Base-by-base conservation (phyloP, 179 eudicot species). In the Vitellaria paradoxa region DNA sequence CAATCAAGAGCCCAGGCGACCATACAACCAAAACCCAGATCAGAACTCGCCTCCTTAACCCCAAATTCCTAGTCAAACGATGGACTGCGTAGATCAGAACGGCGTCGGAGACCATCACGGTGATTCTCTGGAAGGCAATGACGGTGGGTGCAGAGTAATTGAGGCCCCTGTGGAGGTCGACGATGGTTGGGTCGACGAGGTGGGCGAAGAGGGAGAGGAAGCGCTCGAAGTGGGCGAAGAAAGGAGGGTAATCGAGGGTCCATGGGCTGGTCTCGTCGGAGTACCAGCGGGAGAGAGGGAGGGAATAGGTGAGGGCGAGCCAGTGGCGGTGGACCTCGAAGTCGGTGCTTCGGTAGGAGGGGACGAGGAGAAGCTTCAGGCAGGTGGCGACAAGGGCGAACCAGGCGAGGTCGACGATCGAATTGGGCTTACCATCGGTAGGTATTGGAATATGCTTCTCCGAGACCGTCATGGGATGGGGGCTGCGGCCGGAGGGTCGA, bases 221-320 rank as follows among this genome's bases (percentile, higher is more conserved):
- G 73, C 77, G 87, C 76, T 94, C 98, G 72, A 90, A 92, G 72
- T 85, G 82, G 37, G 97, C 98, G 78, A 94, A 94, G 79, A 94
- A 90, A 17, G 98, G 97, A 1, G 98, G 98, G 86, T 94, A 94
- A 70, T 94, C 98, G 74, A 94, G 97, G 65, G 98, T 94, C 98
- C 98, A 94, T 8, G 84, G 88, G 70, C 90, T 86, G 70, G 94
- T 84, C 50, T 89, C 79, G 76, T 92, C 97, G 63, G 92, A 84
- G 81, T 92, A 94, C 98, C 98, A 94, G 0, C 70, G 83, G 17
- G 91, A 73, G 47, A 92, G 83, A 17, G 96, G 91, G 56, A 91
- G 92, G 59, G 97, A 77, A 78, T 88, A 88, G 21, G 98, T 91
- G 8, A 91, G 84, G 49, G 98, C 97, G 2, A 94, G 88, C 97